Evolutionary conservation across 441 rosid species (phyloP).

Genomic region (Sinapis alba): DNA sequence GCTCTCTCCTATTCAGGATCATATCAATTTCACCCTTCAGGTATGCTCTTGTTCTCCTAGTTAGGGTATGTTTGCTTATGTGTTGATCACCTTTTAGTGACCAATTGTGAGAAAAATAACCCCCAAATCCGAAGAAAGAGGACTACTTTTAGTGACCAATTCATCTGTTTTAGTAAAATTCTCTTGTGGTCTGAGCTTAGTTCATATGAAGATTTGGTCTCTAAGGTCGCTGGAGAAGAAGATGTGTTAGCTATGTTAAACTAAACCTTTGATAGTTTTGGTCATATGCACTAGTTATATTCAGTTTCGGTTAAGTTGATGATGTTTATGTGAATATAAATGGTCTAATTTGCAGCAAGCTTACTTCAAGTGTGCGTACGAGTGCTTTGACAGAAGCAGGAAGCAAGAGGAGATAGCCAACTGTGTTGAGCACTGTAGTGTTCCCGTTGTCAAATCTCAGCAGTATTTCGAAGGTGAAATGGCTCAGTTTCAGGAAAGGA

Average conservation of each 20-base stretch:
- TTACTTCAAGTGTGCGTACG: constrained; percentile 89
- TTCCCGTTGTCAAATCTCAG: constrained; percentile 74
- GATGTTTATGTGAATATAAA: neutral
- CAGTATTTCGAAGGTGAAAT: constrained; percentile 72
- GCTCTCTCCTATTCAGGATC: constrained; percentile 81
- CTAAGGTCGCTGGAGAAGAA: neutral
- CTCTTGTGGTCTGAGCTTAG: neutral
- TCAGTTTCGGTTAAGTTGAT: neutral
- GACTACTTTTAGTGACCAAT: neutral
- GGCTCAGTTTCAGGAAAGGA: constrained; percentile 68
- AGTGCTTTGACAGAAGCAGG: constrained; percentile 83
- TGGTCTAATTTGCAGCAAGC: constrained; percentile 67
- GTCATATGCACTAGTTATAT: neutral
- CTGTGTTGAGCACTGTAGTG: constrained; percentile 81
- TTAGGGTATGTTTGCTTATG: neutral
- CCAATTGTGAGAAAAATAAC: neutral
- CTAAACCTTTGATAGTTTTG: neutral
- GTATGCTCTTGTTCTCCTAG: constrained; percentile 34
- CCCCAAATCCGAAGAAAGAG: neutral
- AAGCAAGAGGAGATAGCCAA: constrained; percentile 69
- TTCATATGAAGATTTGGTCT: neutral
- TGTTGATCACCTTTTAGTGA: neutral
- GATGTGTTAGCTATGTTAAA: constrained; percentile 4
- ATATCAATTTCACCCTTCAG: constrained; percentile 93
- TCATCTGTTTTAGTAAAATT: neutral